Evolutionary conservation across 345 rosid genomes (phyloP).

Genomic region (Murraya koenigii): DNA sequence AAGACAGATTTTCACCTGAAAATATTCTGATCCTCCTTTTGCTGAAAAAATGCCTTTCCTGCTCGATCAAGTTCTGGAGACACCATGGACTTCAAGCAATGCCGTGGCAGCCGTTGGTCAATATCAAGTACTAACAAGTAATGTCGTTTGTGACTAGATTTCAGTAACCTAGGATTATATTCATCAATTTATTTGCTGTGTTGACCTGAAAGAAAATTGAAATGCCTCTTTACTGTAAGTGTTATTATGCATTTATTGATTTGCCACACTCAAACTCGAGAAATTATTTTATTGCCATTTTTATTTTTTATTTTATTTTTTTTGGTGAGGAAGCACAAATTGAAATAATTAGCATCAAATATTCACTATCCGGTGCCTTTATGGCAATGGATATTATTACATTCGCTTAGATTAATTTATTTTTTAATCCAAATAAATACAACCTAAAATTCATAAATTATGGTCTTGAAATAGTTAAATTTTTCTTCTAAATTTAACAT

Average conservation of each 20-base stretch:
- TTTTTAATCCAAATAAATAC: too few species aligned
- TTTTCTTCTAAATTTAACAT: too few species aligned
- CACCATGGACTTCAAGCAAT: slow-evolving; percentile 1
- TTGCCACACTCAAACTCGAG: too few species aligned
- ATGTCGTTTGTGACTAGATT: slow-evolving; percentile 13
- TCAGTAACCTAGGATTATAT: not conserved
- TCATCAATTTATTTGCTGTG: not conserved
- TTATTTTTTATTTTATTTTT: too few species aligned
- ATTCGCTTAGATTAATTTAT: too few species aligned
- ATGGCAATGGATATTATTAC: too few species aligned
- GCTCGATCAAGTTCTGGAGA: slow-evolving; percentile 60
- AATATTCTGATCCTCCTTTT: slow-evolving; percentile 81
- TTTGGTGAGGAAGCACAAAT: too few species aligned
- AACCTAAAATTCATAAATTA: too few species aligned
- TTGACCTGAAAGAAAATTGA: not conserved
- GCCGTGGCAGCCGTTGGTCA: slow-evolving; percentile 5
- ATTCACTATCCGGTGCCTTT: too few species aligned
- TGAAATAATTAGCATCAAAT: too few species aligned
- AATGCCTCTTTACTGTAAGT: not conserved
- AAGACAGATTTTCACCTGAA: slow-evolving; percentile 76
- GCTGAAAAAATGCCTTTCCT: slow-evolving; percentile 82
- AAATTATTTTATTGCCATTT: too few species aligned
- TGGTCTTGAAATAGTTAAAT: too few species aligned
- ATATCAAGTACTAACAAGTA: slow-evolving; percentile 8
- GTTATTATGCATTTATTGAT: not conserved